phyloP scores from a whole-genome alignment of 257 asterid species.

The Cruciata laevipes region DNA sequence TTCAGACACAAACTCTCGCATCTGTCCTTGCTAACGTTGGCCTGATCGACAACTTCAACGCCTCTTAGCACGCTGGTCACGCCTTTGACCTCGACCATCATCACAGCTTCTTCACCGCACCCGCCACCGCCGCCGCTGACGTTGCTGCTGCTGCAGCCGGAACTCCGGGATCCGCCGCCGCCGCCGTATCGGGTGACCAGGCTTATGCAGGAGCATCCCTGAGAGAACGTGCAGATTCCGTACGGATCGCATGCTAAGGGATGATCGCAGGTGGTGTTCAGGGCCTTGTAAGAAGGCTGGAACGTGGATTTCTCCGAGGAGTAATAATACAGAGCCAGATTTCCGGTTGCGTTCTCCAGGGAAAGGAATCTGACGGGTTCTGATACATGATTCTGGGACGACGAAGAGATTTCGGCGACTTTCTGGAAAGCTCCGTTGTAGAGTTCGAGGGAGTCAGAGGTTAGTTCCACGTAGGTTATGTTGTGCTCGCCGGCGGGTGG shows the following conservation, averaged over 20 bases:
- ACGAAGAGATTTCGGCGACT: slow-evolving; percentile 33
- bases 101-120: slow-evolving; percentile 17
- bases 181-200: slow-evolving; percentile 18
- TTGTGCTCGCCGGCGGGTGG: slow-evolving; percentile 31
- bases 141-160: slow-evolving; percentile 23
- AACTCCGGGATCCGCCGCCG: not conserved
- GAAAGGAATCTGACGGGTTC: slow-evolving; percentile 52
- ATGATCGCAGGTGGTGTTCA: slow-evolving; percentile 56
- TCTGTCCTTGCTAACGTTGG: slow-evolving; percentile 29
- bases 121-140: not conserved
- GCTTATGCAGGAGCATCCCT: slow-evolving; percentile 57
- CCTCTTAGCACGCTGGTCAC: slow-evolving; percentile 54
- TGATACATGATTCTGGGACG: slow-evolving; percentile 10
- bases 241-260: slow-evolving; percentile 64
- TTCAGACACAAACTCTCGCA: slow-evolving; percentile 53
- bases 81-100: slow-evolving; percentile 62
- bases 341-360: slow-evolving; percentile 48
- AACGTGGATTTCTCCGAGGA: slow-evolving; percentile 35
- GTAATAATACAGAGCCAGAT: slow-evolving; percentile 56
- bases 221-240: slow-evolving; percentile 58
- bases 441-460: slow-evolving; percentile 52
- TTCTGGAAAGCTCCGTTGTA: slow-evolving; percentile 35
- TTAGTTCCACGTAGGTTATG: slow-evolving; percentile 58
- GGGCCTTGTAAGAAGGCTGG: slow-evolving; percentile 54
- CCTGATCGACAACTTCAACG: slow-evolving; percentile 13